These are phyloP conservation scores for Podospora conica DNA, from an alignment of 495 filamentous ascomycete species.

Conservation along the genomic window DNA sequence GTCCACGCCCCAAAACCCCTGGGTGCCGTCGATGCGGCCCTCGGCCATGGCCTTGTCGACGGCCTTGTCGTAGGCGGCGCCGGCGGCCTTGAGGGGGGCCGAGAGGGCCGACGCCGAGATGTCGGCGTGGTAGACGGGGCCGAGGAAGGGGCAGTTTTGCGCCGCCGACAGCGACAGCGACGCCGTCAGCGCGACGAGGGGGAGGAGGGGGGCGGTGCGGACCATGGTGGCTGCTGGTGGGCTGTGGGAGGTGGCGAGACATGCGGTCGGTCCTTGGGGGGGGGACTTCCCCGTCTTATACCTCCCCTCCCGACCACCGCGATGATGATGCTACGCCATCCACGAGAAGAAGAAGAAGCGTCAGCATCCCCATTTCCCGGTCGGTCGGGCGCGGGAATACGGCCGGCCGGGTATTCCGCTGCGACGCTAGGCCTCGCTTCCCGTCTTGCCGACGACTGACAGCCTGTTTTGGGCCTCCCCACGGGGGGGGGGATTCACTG, in stretches of 20 bases:
- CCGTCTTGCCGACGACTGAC: background rate
- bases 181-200: background rate
- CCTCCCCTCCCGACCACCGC: background rate
- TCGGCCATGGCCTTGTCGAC: background rate
- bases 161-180: background rate
- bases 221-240: background rate
- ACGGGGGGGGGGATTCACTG: background rate
- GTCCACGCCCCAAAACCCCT: background rate
- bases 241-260: background rate
- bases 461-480: background rate
- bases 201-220: background rate
- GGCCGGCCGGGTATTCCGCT: background rate
- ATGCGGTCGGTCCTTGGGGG: background rate
- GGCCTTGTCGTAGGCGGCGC: background rate
- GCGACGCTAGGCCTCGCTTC: background rate
- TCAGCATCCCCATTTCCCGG: background rate
- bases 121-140: conserved; percentile 1
- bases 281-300: background rate
- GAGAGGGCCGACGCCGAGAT: background rate
- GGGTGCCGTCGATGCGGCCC: background rate
- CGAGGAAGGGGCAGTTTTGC: conserved; percentile 9
- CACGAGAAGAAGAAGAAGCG: background rate
- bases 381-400: background rate
- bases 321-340: background rate
- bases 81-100: background rate